phyloP scores from a whole-genome alignment of 2,329 filamentous ascomycete species.

The Shiraia bambusicola region DNA sequence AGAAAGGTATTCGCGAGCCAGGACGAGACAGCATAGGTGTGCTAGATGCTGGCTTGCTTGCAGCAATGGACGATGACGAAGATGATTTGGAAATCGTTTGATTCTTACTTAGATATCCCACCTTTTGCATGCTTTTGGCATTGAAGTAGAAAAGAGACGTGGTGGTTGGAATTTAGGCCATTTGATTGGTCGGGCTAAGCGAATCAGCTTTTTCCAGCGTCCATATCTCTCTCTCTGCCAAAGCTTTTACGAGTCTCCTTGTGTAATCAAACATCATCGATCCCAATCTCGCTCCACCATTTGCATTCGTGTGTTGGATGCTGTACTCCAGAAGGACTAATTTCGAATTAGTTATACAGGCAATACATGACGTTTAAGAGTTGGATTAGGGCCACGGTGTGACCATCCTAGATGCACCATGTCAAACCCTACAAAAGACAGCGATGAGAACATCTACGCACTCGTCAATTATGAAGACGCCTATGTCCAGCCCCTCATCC shows the following conservation, averaged over 20 bases:
- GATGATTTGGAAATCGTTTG: conserved; percentile 54
- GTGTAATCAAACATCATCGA: conserved; percentile 2
- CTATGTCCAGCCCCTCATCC: conserved; percentile 86
- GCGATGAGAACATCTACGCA: conserved; percentile 59
- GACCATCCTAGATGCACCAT: conserved; percentile 5
- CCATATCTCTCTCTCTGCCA: not conserved
- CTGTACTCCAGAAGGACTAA: not conserved
- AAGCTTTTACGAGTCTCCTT: conserved; percentile 22
- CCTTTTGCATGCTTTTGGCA: conserved; percentile 7
- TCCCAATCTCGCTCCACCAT: not conserved
- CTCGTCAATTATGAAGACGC: conserved; percentile 80
- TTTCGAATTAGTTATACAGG: no score
- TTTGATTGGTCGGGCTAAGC: conserved; percentile 38
- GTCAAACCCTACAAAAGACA: conserved; percentile 4
- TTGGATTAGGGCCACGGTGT: not conserved
- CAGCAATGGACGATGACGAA: conserved; percentile 47
- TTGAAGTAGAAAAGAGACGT: conserved; percentile 2
- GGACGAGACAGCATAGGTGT: conserved; percentile 49
- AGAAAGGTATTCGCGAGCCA: conserved; percentile 53
- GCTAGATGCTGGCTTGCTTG: conserved; percentile 38
- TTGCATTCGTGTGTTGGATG: not conserved
- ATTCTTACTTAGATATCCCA: conserved; percentile 22
- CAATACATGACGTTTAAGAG: not conserved
- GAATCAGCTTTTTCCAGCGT: conserved; percentile 27
- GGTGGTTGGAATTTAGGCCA: conserved; percentile 17